Conservation (phyloP, 768 basidiomycete genomes). For the Rhizopogon salebrosus region DNA sequence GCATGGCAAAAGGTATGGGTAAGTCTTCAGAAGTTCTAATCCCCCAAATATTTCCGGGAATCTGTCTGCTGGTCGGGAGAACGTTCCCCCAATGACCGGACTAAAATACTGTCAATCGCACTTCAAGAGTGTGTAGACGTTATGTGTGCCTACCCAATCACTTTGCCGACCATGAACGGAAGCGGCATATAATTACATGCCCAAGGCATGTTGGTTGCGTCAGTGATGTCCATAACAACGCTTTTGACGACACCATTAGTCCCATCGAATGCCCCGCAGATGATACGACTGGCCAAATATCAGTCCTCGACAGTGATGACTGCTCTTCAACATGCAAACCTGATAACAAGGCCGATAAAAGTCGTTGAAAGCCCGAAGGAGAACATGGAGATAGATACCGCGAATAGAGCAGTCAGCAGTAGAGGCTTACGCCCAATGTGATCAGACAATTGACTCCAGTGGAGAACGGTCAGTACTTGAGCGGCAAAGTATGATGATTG, state of each 20-base stretch:
- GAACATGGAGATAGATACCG: constrained; percentile 40
- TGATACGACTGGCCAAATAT: constrained; percentile 29
- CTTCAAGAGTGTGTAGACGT: constrained; percentile 5
- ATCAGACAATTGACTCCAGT: constrained; percentile 48
- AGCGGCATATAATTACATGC: constrained; percentile 58
- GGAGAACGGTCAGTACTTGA: constrained; percentile 40
- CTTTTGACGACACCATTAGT: constrained; percentile 46
- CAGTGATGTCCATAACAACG: constrained; percentile 37
- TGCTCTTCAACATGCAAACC: constrained; percentile 22
- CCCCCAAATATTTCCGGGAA: constrained; percentile 58
- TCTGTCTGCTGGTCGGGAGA: constrained; percentile 60
- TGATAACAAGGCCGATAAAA: constrained; percentile 36
- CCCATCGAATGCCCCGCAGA: constrained; percentile 49
- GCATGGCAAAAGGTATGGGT: constrained; percentile 74
- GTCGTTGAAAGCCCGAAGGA: constrained; percentile 43
- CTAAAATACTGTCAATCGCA: constrained; percentile 25
- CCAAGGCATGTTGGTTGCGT: constrained; percentile 21
- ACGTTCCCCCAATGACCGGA: constrained; percentile 60
- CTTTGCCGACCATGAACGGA: constrained; percentile 36
- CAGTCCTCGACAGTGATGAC: constrained; percentile 1
- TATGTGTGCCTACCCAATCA: constrained; percentile 31
- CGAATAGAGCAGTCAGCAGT: constrained; percentile 37
- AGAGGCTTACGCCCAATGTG: constrained; percentile 44
- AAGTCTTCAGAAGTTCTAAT: constrained; percentile 50
- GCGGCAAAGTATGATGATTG: constrained; percentile 44